phyloP scores from a whole-genome alignment of 2,329 filamentous ascomycete species.

The Talaromyces sp. region DNA sequence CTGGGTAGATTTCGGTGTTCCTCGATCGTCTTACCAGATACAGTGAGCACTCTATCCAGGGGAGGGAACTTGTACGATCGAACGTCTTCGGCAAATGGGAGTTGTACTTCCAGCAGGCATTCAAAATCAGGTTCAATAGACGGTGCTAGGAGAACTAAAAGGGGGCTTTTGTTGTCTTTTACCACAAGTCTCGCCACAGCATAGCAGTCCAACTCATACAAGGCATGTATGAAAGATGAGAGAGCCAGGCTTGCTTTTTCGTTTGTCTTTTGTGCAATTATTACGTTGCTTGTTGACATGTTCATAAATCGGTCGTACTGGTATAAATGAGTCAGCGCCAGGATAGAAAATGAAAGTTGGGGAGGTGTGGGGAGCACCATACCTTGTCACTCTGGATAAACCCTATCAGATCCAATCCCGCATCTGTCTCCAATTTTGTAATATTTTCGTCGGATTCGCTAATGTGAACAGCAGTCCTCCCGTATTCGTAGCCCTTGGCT shows the following conservation, averaged over 20 bases:
- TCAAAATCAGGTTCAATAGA: constrained; percentile 73
- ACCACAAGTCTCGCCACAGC: constrained; percentile 79
- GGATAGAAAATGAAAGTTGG: background rate
- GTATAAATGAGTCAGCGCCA: background rate
- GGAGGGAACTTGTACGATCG: constrained; percentile 88
- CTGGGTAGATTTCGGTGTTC: constrained; percentile 80
- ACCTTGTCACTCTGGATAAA: constrained; percentile 73
- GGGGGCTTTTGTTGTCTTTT: constrained; percentile 76
- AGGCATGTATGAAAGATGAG: constrained; percentile 81
- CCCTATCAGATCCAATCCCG: constrained; percentile 75
- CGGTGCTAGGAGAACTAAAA: constrained; percentile 73
- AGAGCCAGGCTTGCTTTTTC: constrained; percentile 78
- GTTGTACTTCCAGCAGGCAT: constrained; percentile 79
- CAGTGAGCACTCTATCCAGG: constrained; percentile 77
- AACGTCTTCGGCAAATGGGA: constrained; percentile 91
- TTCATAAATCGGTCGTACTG: constrained; percentile 79
- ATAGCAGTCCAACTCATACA: constrained; percentile 78
- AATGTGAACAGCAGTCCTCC: constrained; percentile 84
- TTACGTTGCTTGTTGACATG: constrained; percentile 74
- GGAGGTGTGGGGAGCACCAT: constrained; percentile 17
- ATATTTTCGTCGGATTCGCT: constrained; percentile 80
- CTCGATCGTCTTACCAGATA: constrained; percentile 73
- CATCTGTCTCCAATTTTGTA: constrained; percentile 74
- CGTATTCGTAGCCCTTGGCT: constrained; percentile 92
- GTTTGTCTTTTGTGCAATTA: constrained; percentile 70